phyloP scores from a whole-genome alignment of 2,329 filamentous ascomycete genomes.

The Allantophomopsis lycopodina region DNA sequence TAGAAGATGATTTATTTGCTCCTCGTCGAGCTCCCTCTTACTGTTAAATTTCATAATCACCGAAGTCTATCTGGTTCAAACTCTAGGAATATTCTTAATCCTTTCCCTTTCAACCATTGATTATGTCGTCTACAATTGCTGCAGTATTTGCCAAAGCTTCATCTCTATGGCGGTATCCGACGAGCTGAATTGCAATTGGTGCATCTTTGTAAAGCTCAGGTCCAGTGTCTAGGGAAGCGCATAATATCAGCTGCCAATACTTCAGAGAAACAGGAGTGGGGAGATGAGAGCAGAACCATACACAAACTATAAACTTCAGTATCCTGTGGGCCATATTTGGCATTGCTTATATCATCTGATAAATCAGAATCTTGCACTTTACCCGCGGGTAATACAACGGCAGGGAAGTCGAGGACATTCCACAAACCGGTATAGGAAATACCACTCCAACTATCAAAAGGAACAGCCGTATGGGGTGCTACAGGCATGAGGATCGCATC shows the following conservation, averaged over 20 bases:
- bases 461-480: conserved; percentile 34
- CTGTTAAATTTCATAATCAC: no score
- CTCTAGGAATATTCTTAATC: no score
- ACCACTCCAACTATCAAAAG: conserved; percentile 24
- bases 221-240: no score
- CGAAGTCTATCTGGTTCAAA: no score
- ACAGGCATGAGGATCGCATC: conserved; percentile 39
- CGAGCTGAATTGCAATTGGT: no score
- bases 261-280: not conserved
- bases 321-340: conserved; percentile 13
- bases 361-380: conserved; percentile 8
- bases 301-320: conserved; percentile 12
- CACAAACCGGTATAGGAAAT: conserved; percentile 41
- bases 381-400: conserved; percentile 30
- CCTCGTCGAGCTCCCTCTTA: no score
- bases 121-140: no score
- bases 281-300: conserved; percentile 4
- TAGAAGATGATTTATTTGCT: no score
- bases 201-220: no score
- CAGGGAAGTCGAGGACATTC: conserved; percentile 42
- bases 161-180: no score
- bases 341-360: conserved; percentile 12
- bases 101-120: no score
- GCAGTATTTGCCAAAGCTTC: no score
- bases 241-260: not conserved